These are phyloP conservation scores for Calocera viscosa DNA, from an alignment of 768 basidiomycete species.

Conservation along the genomic window DNA sequence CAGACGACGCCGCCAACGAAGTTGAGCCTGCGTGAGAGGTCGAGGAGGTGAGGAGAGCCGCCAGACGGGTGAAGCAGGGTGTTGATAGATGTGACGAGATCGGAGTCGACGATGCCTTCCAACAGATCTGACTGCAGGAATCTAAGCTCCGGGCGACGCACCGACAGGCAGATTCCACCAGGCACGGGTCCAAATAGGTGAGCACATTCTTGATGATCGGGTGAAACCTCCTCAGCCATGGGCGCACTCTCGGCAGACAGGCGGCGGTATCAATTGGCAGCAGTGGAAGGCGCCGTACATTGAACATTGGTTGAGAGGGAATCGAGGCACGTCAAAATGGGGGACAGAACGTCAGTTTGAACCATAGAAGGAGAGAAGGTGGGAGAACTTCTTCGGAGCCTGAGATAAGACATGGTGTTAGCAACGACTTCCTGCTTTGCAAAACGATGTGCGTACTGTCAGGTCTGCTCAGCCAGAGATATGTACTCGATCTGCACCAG, in stretches of 20 bases:
- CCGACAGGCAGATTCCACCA: slow-evolving; percentile 94
- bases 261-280: slow-evolving; percentile 91
- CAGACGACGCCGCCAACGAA: slow-evolving; percentile 75
- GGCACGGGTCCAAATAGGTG: slow-evolving; percentile 80
- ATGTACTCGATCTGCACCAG: slow-evolving; percentile 95
- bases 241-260: slow-evolving; percentile 77
- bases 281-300: slow-evolving; percentile 89
- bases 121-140: slow-evolving; percentile 84
- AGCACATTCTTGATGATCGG: slow-evolving; percentile 88
- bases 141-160: slow-evolving; percentile 92
- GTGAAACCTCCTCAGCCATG: slow-evolving; percentile 69
- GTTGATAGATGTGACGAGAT: slow-evolving; percentile 71
- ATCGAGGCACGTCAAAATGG: slow-evolving; percentile 88
- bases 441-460: slow-evolving; percentile 51
- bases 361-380: slow-evolving; percentile 94
- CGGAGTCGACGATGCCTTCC: slow-evolving; percentile 64
- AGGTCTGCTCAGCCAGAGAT: slow-evolving; percentile 97
- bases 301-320: slow-evolving; percentile 98
- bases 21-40: slow-evolving; percentile 78
- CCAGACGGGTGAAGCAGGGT: slow-evolving; percentile 73
- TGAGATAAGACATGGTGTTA: slow-evolving; percentile 33
- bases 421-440: slow-evolving; percentile 15
- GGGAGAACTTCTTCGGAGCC: slow-evolving; percentile 97
- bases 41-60: slow-evolving; percentile 64
- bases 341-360: slow-evolving; percentile 88